Base-by-base conservation (phyloP, 768 basidiomycete species). In the Suillus variegatus region DNA sequence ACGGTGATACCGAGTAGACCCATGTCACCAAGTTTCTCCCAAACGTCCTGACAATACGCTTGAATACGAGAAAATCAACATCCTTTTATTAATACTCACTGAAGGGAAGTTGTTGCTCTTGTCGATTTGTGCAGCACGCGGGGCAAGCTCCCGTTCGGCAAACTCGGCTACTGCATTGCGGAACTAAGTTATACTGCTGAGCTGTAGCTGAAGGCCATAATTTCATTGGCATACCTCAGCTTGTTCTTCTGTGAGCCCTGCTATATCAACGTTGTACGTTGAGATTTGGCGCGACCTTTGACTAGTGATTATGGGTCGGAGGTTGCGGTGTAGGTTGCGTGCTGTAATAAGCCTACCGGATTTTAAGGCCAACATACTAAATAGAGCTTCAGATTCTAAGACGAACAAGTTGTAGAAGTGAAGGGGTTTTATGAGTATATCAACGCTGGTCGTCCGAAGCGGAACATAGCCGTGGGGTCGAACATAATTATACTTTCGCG, bases 1-100 rank as follows among this genome's bases (percentile, higher is more conserved):
- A 92, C 93, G 6, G 95, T 98, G 32, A 92, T 82, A 64, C 95
- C 95, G 20, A 98, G 85, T 36, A 98, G 82, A 12, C 96, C 96
- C 95, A 99, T 97, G 25, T 86, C 84, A 6, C 95, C 94, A 55
- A 98, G 82, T 77, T 94, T 94, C 73, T 90, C 86, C 90, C 94
- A 95, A 47, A 97, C 79, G 73, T 92, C 88, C 92, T 95, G 71
- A 20, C 20, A 68, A 61, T 8, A 70, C 67, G 20, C 67, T 69
- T 76, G 51, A 57, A 49, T 64, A 60, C 6, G 28, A 6, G 14
- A 28, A 16, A 18, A 2, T 54, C 10, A 12, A 32, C 32, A 32
- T 32, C 1, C 32, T 32, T 32, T 32, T 32, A 32, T 32, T 32
- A 32, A 32, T 32, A 72, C 86, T 68, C 72, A 94, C 93, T 65